Base-by-base conservation (phyloP, 345 rosid genomes). In the Rhodamnia rubescens region DNA sequence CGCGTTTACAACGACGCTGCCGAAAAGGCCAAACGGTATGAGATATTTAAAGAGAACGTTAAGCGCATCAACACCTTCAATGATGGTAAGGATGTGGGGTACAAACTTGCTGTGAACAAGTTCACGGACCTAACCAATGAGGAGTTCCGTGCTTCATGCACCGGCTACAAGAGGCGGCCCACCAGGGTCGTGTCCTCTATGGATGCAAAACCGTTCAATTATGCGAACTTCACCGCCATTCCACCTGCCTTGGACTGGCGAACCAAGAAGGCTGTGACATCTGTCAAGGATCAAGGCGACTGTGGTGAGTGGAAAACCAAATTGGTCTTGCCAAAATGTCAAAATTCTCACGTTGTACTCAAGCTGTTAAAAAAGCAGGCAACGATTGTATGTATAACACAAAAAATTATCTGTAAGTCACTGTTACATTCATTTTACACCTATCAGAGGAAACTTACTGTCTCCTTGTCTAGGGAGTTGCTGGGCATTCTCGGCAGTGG, bases 401-500 rank as follows among this genome's bases (percentile, higher is more conserved):
- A 0, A 13, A 29, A 29, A 20, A 14, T 27, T 61, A 14, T 32
- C 75, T 29, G 22, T 29, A 15, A 29, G 29, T 86, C 81, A 20
- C 81, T 54, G 24, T 50, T 10, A 44, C 47, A 18, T 82, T 27
- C 22, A 21, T n/a, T 53, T 8, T 32, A 27, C 84, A 0, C 29
- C 21, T 15, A 11, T n/a, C 53, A 7, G 57, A 54, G 10, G 24
- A 54, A 54, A 54, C 9, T 54, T 21, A 22, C 58, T 21, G 7
- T 49, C n/a, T 15, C 50, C 53, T 50, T 51, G 53, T 29, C 20
- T 21, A 93, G 96, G 93, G 6, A 69, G 89, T 89, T 93, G 96
- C 74, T 93, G 94, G 96, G 95, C 95, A 56, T 94, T 92, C 87
- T 90, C 94, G 24, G 91, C 93, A 0, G 88, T 90, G 64, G 95